Percentiles rank a stretch among this genome's conserved stretches.
These are phyloP conservation scores for Spencermartinsiella ligniputridi DNA, from an alignment of 1,139 yeast genomes.

Conservation along the genomic window DNA sequence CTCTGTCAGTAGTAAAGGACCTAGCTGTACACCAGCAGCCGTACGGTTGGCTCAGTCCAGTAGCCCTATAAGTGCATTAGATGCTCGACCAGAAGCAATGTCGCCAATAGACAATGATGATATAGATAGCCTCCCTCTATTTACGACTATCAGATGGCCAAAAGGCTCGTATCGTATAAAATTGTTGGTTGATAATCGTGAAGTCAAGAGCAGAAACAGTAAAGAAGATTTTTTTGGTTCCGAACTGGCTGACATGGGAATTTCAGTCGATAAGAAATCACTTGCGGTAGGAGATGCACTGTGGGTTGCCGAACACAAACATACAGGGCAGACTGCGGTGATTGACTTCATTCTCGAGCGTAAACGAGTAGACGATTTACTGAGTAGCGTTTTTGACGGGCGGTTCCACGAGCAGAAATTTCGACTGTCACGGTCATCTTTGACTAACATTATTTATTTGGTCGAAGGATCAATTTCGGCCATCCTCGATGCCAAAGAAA, in stretches of 20 bases:
- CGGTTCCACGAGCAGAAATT: conserved; percentile 77
- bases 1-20: neutral
- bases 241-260: conserved; percentile 48
- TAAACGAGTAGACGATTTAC: conserved; percentile 82
- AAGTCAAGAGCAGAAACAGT: conserved; percentile 39
- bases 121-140: neutral
- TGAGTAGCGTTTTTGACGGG: conserved; percentile 79
- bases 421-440: conserved; percentile 64
- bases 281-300: conserved; percentile 81
- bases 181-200: conserved; percentile 77
- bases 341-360: conserved; percentile 82
- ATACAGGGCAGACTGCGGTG: conserved; percentile 58
- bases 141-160: conserved; percentile 41
- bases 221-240: conserved; percentile 36
- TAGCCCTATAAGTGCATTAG: conserved; percentile 5
- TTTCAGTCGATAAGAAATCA: conserved; percentile 51
- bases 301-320: conserved; percentile 76
- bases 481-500: conserved; percentile 26
- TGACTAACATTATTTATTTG: conserved; percentile 65
- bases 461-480: conserved; percentile 68
- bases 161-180: conserved; percentile 52
- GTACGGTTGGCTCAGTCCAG: conserved; percentile 1
- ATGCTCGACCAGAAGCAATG: neutral
- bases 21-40: neutral
- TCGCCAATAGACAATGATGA: neutral